These are phyloP conservation scores for Massospora cicadina DNA, from an alignment of 371 early-diverging fungal species.

Conservation along the genomic window DNA sequence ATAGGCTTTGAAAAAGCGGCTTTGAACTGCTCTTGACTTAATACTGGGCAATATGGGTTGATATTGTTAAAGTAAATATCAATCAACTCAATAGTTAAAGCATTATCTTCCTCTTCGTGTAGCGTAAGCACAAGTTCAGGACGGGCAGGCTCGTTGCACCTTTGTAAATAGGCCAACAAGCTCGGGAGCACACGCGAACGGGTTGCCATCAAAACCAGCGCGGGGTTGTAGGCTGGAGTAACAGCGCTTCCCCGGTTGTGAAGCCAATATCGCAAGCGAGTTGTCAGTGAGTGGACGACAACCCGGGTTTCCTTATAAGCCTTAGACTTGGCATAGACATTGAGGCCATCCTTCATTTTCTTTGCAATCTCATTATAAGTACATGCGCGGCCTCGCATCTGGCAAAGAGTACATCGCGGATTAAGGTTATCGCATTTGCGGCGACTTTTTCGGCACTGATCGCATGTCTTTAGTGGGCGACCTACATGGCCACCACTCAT, in stretches of 20 bases:
- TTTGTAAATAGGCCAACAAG: neutral
- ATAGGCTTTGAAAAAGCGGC: neutral
- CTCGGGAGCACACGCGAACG: neutral
- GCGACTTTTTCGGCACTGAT: conserved; percentile 1
- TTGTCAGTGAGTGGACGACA: neutral
- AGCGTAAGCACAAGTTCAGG: neutral
- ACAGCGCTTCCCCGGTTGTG: neutral
- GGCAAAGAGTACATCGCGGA: neutral
- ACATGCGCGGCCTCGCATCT: neutral
- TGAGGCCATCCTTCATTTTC: neutral
- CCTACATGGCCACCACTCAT: neutral
- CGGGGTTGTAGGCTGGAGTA: neutral
- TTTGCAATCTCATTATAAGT: neutral
- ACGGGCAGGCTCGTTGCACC: neutral
- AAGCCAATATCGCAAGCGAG: neutral
- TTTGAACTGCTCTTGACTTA: neutral
- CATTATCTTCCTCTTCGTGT: neutral
- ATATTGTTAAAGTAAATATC: neutral
- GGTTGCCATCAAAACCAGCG: neutral
- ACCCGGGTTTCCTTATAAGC: neutral
- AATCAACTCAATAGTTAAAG: neutral
- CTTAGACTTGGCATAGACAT: neutral
- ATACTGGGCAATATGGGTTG: neutral
- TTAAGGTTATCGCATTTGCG: neutral
- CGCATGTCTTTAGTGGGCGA: neutral